Evolutionary conservation across 371 early-diverging fungal genomes (phyloP).

Genomic region (Fennellomyces sp.): DNA sequence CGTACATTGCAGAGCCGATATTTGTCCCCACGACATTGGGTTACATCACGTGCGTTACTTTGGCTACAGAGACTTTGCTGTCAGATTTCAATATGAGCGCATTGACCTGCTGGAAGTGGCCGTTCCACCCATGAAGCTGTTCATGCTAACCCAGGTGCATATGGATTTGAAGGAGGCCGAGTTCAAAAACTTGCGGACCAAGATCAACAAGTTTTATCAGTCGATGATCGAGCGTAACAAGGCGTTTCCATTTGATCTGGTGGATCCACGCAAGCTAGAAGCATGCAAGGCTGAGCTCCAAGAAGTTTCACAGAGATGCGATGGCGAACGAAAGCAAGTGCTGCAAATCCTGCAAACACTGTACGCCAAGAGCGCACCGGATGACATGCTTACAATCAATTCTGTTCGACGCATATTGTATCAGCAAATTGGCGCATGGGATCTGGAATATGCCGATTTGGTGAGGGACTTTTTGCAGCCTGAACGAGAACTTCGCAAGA

Average conservation of each 20-base stretch:
- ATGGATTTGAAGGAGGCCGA: slow-evolving; percentile 67
- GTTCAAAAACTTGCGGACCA: slow-evolving; percentile 55
- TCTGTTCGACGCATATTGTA: slow-evolving; percentile 74
- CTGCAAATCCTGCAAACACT: slow-evolving; percentile 84
- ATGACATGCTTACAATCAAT: slow-evolving; percentile 82
- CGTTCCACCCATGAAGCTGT: slow-evolving; percentile 82
- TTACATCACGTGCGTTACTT: slow-evolving; percentile 86
- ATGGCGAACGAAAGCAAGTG: slow-evolving; percentile 80
- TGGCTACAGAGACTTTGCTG: slow-evolving; percentile 73
- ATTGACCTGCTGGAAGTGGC: slow-evolving; percentile 83
- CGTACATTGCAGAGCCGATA: slow-evolving; percentile 70
- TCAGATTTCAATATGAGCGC: slow-evolving; percentile 78
- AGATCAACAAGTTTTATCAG: slow-evolving; percentile 75
- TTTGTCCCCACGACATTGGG: slow-evolving; percentile 87
- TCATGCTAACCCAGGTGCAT: slow-evolving; percentile 62
- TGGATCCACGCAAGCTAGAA: slow-evolving; percentile 65
- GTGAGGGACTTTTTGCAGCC: slow-evolving; percentile 77
- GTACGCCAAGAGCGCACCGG: slow-evolving; percentile 72
- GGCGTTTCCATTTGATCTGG: slow-evolving; percentile 67
- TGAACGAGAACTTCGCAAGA: slow-evolving; percentile 71
- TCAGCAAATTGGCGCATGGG: slow-evolving; percentile 83
- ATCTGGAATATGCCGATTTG: slow-evolving; percentile 78
- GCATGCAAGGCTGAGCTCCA: slow-evolving; percentile 66
- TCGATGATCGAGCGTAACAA: slow-evolving; percentile 72
- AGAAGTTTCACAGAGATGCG: slow-evolving; percentile 65